Evolutionary conservation across 148 eudicot genomes (phyloP), one percentile per base, ranked within the genome.

Genomic region (Camellia japonica): DNA sequence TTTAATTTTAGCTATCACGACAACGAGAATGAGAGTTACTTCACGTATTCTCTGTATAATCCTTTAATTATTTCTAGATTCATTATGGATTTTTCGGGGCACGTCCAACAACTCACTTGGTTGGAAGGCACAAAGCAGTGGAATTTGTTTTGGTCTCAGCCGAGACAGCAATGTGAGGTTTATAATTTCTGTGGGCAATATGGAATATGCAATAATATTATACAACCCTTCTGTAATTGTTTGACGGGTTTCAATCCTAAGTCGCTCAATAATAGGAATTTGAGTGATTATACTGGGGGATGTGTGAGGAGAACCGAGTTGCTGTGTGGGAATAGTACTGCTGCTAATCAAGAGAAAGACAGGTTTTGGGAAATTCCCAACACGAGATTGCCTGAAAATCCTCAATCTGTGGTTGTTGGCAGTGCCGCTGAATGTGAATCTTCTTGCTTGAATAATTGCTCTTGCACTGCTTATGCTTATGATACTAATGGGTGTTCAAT

Each of bases 111-210:
- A 73, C 42, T 76, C 1, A 75, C 88, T 19, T 90, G 91, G 93
- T 69, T 84, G 71, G 87, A 84, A 0, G 61, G 5, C 41, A 49
- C 75, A 5, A 74, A 81, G 38, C 19, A 76, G 52, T 90, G 93
- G 93, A 89, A 83, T 64, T 66, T 90, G 82, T 86, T 89, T 68
- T 87, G 93, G 90, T 81, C 93, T 14, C 87, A 90, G 70, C 91
- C 93, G 0, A 89, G 83, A 71, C 82, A 83, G 70, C 93, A 87
- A 49, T 90, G 93, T 51, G 83, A 89, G 47, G 91, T 90, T 70
- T 84, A 87, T 77, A 88, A 85, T 23, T 86, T 64, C 73, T 90
- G 93, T 80, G 93, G 93, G 64, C 81, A 76, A 6, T 90, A 81
- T 87, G 89, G 91, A 55, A 74, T 71, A 13, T 90, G 93, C 63